Base-by-base conservation (phyloP, 306 rosid genomes). In the Oemleria cerasiformis region DNA sequence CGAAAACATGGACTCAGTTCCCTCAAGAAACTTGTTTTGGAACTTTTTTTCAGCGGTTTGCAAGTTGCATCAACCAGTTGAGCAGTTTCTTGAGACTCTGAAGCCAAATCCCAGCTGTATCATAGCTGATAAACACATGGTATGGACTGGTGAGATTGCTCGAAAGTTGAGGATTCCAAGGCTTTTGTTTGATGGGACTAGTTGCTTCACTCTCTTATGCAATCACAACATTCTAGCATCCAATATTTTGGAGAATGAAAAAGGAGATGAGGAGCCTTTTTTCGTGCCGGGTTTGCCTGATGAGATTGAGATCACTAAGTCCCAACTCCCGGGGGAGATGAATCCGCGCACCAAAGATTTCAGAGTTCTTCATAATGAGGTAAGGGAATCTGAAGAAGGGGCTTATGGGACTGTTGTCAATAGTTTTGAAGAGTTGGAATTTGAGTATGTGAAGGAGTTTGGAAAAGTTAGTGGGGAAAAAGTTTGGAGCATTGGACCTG, bases 401-500 rank as follows among this genome's bases (percentile, higher is more conserved):
- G 75, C 88, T n/a, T 60, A 82, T 53, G 91, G 86, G 9, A 60
- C 49, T 8, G 43, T 88, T 25, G 36, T 88, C 11, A 86, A 84
- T 23, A 71, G 74, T 54, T 88, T 80, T 51, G 83, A 82, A 49
- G 87, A 86, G 69, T 65, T 84, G 68, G 89, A 88, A 56, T 21
- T 48, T 53, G 73, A 63, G 12, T 88, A 84, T 74, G 85, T 74
- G 4, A 51, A 13, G 38, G 83, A 43, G 21, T 84, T 56, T 75
- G 71, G 67, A 49, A 80, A 84, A 47, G 71, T 45, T 0, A 80
- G 49, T 56, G 68, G 59, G 20, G 85, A 42, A 38, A 82, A 54
- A 51, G 71, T 77, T 0, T 88, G 86, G 94, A 82, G 84, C 63
- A 47, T 88, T 48, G 89, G 95, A 3, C 91, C 75, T 17, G 65